phyloP scores from a whole-genome alignment of 306 rosid genomes.

The Macrotyloma uniflorum region DNA sequence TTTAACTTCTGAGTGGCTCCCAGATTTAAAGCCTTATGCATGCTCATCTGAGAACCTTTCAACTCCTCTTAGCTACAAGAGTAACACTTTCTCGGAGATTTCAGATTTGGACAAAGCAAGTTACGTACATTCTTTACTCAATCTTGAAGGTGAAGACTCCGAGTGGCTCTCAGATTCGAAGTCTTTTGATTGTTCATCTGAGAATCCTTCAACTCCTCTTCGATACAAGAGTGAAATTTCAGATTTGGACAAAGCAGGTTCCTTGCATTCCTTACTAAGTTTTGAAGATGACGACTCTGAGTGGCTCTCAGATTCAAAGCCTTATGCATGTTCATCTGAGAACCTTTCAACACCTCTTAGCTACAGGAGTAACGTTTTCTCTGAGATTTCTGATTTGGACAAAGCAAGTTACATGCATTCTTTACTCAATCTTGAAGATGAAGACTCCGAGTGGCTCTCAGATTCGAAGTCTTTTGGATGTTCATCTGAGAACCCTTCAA shows the following conservation, averaged over 20 bases:
- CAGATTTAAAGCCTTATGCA: conserved; percentile 27
- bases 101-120: neutral
- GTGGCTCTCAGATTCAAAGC: neutral
- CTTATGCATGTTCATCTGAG: conserved; percentile 15
- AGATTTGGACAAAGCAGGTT: conserved; percentile 38
- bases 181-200: neutral
- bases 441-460: conserved; percentile 37
- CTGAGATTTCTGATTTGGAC: conserved; percentile 22
- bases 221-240: conserved; percentile 20
- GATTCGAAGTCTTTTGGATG: neutral
- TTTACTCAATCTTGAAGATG: conserved; percentile 45
- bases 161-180: neutral
- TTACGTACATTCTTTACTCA: neutral
- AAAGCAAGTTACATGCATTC: conserved; percentile 38
- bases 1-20: conserved; percentile 39
- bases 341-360: conserved; percentile 32
- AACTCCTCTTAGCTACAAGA: neutral
- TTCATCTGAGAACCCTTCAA: neutral
- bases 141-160: neutral
- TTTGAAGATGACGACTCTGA: conserved; percentile 37
- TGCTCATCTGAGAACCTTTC: neutral
- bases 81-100: neutral
- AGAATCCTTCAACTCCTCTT: neutral
- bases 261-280: conserved; percentile 42
- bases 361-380: conserved; percentile 28